Base-by-base conservation (phyloP, 2,329 filamentous ascomycete species). In the Diaporthe sp. region DNA sequence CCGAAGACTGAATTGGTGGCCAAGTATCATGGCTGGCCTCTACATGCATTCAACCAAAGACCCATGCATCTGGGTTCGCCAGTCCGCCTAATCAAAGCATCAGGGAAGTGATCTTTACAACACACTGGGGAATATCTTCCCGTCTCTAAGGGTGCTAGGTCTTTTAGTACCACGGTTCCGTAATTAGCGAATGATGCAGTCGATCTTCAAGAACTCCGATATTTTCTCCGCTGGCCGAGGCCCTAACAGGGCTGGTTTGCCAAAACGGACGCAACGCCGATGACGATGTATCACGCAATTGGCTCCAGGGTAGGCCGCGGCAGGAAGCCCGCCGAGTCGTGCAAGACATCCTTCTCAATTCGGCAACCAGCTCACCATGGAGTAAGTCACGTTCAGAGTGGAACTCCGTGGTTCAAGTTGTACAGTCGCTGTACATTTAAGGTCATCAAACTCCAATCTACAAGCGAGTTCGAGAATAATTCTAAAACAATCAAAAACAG, bases 251-350 rank as follows among this genome's bases (percentile, higher is more conserved):
- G 13, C 63, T 32, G 22, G 27, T 12, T 37, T 25, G 15, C 63
- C 63, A 37, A 66, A 51, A 51, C n/a, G 44, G 63, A 27, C 30
- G 8, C 22, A 35, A 12, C 35, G 44, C 63, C 63, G 22, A 66
- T 66, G 44, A 37, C 63, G 63, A 66, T 27, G 30, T 15, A 66
- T 66, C 63, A 66, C 63, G 63, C 63, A 51, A 66, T 66, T 37
- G 63, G 30, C 4, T 51, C 44, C 13, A 32, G 9, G 2, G 8
- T 17, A 27, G 44, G n/a, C 13, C 15, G 32, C 8, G 15, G 44
- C 13, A 25, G 3, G 13, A 51, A n/a, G 30, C n/a, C 22, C 30
- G 44, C 44, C 63, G 63, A 66, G 63, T 51, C 63, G 63, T 51
- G 63, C 44, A 51, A 25, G 22, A 22, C 27, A 37, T 51, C 44